Evolutionary conservation across 495 filamentous ascomycete genomes (phyloP).

Genomic region (Penicillium salamii): DNA sequence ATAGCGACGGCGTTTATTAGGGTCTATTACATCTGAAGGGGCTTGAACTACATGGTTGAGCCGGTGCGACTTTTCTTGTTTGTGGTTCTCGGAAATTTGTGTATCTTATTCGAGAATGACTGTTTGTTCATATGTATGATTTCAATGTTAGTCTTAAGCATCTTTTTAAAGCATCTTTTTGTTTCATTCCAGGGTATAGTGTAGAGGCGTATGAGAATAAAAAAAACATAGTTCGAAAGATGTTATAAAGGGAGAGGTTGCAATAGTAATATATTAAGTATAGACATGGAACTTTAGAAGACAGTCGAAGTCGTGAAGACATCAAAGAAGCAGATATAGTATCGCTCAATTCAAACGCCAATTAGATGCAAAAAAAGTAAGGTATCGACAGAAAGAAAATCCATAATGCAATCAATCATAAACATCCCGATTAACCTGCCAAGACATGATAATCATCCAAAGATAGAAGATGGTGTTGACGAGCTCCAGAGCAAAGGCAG

Average conservation of each 20-base stretch:
- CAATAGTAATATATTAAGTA: too few relatives aligned
- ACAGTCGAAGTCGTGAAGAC: not conserved
- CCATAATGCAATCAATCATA: conserved; percentile 14
- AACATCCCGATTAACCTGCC: conserved; percentile 74
- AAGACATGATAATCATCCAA: conserved; percentile 93
- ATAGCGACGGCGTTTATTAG: conserved; percentile 44
- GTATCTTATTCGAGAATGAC: not conserved
- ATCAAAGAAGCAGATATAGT: not conserved
- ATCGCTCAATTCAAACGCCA: conserved; percentile 10
- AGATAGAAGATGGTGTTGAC: conserved; percentile 81
- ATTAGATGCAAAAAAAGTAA: conserved; percentile 10
- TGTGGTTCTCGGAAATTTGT: not conserved
- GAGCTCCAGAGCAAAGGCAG: conserved; percentile 62
- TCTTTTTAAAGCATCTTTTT: too few relatives aligned
- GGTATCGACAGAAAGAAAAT: conserved; percentile 1
- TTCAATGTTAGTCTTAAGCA: not conserved
- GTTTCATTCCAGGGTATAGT: too few relatives aligned
- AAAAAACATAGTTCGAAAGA: too few relatives aligned
- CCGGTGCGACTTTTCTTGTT: not conserved
- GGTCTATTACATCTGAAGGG: conserved; percentile 4
- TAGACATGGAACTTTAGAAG: not conserved
- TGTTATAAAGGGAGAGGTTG: too few relatives aligned
- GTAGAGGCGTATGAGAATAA: too few relatives aligned
- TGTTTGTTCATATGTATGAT: not conserved
- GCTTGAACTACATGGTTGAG: not conserved